phyloP scores from a whole-genome alignment of 345 rosid species.

The Acer campestre region DNA sequence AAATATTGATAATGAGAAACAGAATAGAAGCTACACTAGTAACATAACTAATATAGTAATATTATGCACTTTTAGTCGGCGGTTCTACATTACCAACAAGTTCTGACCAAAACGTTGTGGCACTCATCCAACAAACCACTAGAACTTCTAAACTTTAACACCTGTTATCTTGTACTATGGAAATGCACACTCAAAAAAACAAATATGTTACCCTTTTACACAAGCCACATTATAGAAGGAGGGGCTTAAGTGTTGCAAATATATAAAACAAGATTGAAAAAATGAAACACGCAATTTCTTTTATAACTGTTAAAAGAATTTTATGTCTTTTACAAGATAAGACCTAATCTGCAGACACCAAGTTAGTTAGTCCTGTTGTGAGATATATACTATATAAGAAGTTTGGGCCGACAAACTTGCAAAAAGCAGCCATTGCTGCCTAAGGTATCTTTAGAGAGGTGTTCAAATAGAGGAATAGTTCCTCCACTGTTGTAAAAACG shows the following conservation, averaged over 20 bases:
- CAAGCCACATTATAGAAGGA: neutral
- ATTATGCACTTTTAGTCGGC: neutral
- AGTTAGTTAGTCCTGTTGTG: neutral
- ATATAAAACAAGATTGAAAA: neutral
- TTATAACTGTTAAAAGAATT: neutral
- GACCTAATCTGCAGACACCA: neutral
- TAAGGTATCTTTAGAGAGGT: neutral
- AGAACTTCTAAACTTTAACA: neutral
- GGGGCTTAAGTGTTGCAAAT: neutral
- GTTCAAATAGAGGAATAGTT: neutral
- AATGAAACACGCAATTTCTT: neutral
- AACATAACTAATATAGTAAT: neutral
- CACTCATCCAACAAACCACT: neutral
- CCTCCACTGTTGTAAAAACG: neutral
- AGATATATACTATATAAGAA: neutral
- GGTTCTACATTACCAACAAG: neutral
- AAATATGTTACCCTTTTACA: slow-evolving; percentile 1
- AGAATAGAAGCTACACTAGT: neutral
- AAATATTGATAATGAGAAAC: neutral
- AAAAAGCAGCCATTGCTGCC: neutral
- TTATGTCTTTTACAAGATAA: neutral
- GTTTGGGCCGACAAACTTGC: neutral
- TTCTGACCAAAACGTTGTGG: neutral
- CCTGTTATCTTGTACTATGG: neutral
- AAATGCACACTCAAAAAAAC: neutral